These are phyloP conservation scores for Friedmanniomyces endolithicus DNA, from an alignment of 495 filamentous ascomycete species.

Conservation along the genomic window DNA sequence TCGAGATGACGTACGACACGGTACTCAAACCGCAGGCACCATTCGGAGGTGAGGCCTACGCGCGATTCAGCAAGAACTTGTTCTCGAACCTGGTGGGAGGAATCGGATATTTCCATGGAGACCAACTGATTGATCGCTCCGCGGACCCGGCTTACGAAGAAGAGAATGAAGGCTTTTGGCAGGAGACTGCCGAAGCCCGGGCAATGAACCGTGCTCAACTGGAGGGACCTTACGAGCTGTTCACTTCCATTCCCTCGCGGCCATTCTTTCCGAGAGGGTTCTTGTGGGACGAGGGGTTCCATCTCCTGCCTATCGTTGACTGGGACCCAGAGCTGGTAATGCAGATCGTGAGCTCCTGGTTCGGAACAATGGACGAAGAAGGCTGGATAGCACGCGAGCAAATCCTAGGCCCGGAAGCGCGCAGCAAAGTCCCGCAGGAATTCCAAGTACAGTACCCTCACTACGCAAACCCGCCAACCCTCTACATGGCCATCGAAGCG, in stretches of 20 bases:
- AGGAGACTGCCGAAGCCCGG: slow-evolving; percentile 70
- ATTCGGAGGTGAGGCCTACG: slow-evolving; percentile 60
- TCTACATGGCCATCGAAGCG: slow-evolving; percentile 75
- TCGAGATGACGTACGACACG: slow-evolving; percentile 59
- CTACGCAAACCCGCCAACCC: slow-evolving; percentile 95
- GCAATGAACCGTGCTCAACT: slow-evolving; percentile 48
- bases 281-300: slow-evolving; percentile 97
- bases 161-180: slow-evolving; percentile 95
- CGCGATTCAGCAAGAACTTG: slow-evolving; percentile 73
- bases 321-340: slow-evolving; percentile 90
- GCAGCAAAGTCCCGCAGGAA: slow-evolving; percentile 89
- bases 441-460: slow-evolving; percentile 96
- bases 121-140: slow-evolving; percentile 76
- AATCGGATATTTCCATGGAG: slow-evolving; percentile 88
- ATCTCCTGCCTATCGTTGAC: slow-evolving; percentile 80
- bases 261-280: slow-evolving; percentile 96
- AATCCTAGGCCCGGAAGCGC: slow-evolving; percentile 85
- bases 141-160: slow-evolving; percentile 86
- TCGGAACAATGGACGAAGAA: slow-evolving; percentile 88
- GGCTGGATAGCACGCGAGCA: slow-evolving; percentile 97
- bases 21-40: slow-evolving; percentile 65
- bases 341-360: slow-evolving; percentile 90
- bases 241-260: slow-evolving; percentile 82
- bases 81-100: slow-evolving; percentile 91
- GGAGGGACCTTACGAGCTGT: slow-evolving; percentile 81